Conservation (phyloP, 164 flowering plant genomes). For the Santalum album region DNA sequence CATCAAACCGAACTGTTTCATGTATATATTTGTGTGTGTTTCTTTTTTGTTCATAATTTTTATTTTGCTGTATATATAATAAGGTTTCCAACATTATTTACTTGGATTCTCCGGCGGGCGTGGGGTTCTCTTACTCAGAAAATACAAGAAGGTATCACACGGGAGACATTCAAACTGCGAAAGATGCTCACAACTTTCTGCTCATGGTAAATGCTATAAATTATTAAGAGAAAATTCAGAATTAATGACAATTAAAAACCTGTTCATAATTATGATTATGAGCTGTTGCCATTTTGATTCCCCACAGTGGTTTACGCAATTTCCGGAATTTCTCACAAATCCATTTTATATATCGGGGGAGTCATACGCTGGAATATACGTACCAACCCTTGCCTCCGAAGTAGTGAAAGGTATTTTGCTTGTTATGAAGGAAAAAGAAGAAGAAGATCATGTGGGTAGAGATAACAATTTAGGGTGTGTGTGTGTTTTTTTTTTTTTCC, state of each 20-base stretch:
- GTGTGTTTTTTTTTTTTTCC: background rate
- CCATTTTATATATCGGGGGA: constrained; percentile 31
- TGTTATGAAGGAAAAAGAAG: background rate
- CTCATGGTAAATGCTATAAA: constrained; percentile 23
- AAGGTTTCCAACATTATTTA: constrained; percentile 36
- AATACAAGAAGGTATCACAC: constrained; percentile 16
- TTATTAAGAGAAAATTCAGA: background rate
- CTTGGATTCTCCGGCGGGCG: too few relatives aligned
- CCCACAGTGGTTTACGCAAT: constrained; percentile 29
- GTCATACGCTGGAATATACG: constrained; percentile 34
- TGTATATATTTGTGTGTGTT: too few relatives aligned
- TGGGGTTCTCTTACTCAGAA: constrained; percentile 24
- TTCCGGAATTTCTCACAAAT: constrained; percentile 26
- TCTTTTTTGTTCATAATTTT: too few relatives aligned
- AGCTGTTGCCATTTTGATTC: too few relatives aligned
- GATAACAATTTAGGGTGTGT: background rate
- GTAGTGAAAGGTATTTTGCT: constrained; percentile 19
- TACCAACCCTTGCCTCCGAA: constrained; percentile 29
- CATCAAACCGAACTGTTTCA: too few relatives aligned
- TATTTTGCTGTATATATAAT: too few relatives aligned
- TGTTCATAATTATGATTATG: background rate
- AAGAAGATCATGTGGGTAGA: background rate
- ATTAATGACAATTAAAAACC: background rate
- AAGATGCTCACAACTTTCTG: constrained; percentile 26
- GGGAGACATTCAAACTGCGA: constrained; percentile 26